Percentiles rank a stretch among this genome's conserved stretches.
Evolutionary conservation across 306 rosid genomes (phyloP).

Genomic region (Castanea crenata): DNA sequence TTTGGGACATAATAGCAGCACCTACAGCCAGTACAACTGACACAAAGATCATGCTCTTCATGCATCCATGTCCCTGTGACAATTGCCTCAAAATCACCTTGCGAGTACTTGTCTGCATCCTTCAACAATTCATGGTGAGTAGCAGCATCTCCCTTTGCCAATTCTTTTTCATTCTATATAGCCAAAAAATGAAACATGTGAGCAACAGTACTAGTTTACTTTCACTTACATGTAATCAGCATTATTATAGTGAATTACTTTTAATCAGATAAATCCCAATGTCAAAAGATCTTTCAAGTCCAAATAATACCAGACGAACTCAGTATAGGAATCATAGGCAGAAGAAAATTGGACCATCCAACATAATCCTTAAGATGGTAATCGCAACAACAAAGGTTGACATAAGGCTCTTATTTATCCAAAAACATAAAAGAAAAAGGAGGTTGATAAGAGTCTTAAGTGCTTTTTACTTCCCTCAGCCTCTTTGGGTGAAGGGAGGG

Average conservation of each 20-base stretch:
- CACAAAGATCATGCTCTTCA: slow-evolving; percentile 39
- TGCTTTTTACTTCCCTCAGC: not conserved
- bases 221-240: not conserved
- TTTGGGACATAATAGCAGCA: slow-evolving; percentile 36
- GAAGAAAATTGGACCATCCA: not conserved
- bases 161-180: slow-evolving; percentile 38
- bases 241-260: not conserved
- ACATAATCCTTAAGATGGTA: not conserved
- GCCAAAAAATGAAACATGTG: not conserved
- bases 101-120: slow-evolving; percentile 45
- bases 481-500: not conserved
- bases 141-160: slow-evolving; percentile 26
- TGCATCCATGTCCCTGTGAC: slow-evolving; percentile 40
- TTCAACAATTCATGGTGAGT: slow-evolving; percentile 24
- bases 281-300: not conserved
- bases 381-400: not conserved
- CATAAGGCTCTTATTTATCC: not conserved
- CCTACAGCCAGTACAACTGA: slow-evolving; percentile 33
- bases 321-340: not conserved
- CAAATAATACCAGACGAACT: not conserved
- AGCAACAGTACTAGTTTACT: not conserved
- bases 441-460: not conserved
- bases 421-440: no score
- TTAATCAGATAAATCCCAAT: not conserved
- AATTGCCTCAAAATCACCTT: slow-evolving; percentile 28